Percentiles rank a stretch among this genome's conserved stretches.
phyloP scores from a whole-genome alignment of 2,329 filamentous ascomycete genomes.

The Colletotrichum camelliae region DNA sequence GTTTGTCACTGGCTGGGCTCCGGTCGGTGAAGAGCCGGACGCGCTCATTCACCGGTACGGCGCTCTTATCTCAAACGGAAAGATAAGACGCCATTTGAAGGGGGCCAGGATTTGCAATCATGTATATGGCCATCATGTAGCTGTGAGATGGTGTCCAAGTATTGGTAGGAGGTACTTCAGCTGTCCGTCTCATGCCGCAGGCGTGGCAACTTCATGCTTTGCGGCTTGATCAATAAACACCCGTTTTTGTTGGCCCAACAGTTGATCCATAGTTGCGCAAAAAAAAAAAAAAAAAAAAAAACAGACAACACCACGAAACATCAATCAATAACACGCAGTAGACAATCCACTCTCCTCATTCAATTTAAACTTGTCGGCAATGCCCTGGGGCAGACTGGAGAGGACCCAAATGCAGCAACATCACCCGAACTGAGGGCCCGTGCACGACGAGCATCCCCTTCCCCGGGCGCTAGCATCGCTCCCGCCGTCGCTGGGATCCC shows the following conservation, averaged over 20 bases:
- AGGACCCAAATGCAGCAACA: background rate
- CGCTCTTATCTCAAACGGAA: background rate
- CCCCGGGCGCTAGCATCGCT: background rate
- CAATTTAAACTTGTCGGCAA: background rate
- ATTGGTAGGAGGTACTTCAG: background rate
- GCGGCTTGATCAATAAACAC: background rate
- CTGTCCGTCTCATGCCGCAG: background rate
- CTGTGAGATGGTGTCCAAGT: background rate
- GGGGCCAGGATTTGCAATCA: background rate
- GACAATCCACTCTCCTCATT: background rate
- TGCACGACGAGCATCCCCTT: background rate
- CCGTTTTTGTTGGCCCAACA: background rate
- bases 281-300: background rate
- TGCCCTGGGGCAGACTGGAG: background rate
- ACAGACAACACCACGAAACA: background rate
- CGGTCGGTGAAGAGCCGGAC: background rate
- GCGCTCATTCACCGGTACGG: background rate
- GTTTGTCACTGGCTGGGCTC: background rate
- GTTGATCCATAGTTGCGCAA: background rate
- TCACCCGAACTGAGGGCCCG: conserved; percentile 7
- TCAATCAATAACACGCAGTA: background rate
- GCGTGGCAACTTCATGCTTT: background rate
- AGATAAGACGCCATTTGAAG: background rate
- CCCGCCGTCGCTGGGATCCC: background rate
- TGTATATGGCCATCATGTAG: background rate